Evolutionary conservation across 306 rosid species (phyloP), one percentile per base, ranked within the genome.

Genomic region (Rosa persica): DNA sequence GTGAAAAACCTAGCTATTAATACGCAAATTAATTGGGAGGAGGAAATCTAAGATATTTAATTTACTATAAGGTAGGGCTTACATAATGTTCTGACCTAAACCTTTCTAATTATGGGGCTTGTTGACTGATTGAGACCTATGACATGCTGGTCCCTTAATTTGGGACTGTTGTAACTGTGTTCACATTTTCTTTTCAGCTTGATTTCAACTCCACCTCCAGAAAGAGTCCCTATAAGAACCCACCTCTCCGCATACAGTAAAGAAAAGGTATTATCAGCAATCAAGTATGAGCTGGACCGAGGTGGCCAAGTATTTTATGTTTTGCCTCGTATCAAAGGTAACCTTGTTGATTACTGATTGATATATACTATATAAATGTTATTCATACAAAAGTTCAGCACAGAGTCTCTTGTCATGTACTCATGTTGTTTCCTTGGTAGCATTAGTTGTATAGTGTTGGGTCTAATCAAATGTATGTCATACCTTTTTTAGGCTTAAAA

Each of bases 161-260:
- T 69, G 68, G 73, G 46, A 58, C 46, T 51, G 64, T 77, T 70
- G 76, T 67, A 70, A 54, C 54, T 72, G 74, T 58, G 38, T 67
- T 48, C 70, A 76, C 77, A 58, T 54, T 46, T 67, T 43, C 44
- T 48, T 79, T 88, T 76, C 93, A 94, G 98, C 88, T 88, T 94
- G 89, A 94, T 94, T 74, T 79, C 97, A 61, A 94, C 98, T 82
- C 97, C 98, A 74, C 98, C 98, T 69, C 98, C 98, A 46, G 98
- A 94, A 91, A 88, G 98, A 82, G 91, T 92, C 67, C 98, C 98
- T 12, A 94, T 94, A 80, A 89, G 84, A 86, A 92, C 97, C 81
- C 92, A 92, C 78, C 97, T 92, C 72, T 89, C 93, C 70, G 79
- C 97, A 64, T 90, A 87, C 88, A 85, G 89, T 82, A 84, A 90